Conservation (phyloP, 2,329 filamentous ascomycete species). For the Metarhizium sp. region DNA sequence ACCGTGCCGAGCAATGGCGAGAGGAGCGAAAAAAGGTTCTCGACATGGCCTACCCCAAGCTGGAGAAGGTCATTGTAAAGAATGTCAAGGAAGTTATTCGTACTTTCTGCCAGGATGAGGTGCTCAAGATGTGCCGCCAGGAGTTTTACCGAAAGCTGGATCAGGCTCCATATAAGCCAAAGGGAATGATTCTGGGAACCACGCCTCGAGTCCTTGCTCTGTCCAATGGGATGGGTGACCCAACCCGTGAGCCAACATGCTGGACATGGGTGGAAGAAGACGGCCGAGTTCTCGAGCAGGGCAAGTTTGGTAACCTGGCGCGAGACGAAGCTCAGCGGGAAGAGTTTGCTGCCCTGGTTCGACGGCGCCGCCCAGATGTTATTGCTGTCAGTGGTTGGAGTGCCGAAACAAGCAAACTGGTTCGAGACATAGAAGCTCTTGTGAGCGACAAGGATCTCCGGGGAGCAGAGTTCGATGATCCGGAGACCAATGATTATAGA, state of each 20-base stretch:
- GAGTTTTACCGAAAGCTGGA: conserved; percentile 85
- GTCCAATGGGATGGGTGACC: conserved; percentile 73
- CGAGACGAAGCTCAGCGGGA: conserved; percentile 58
- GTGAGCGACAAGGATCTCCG: conserved; percentile 69
- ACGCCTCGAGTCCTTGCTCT: conserved; percentile 78
- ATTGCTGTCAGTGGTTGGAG: conserved; percentile 84
- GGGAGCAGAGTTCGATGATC: conserved; percentile 73
- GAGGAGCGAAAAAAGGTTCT: conserved; percentile 76
- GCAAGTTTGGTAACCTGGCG: conserved; percentile 73
- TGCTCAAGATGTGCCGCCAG: conserved; percentile 80
- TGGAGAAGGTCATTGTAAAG: conserved; percentile 77
- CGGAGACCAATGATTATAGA: conserved; percentile 64
- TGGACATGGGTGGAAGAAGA: conserved; percentile 95
- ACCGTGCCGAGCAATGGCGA: conserved; percentile 93
- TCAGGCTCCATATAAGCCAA: conserved; percentile 92
- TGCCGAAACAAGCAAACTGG: conserved; percentile 74
- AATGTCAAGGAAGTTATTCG: conserved; percentile 92
- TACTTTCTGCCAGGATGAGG: conserved; percentile 86
- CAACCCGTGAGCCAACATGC: conserved; percentile 66
- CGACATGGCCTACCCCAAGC: conserved; percentile 68
- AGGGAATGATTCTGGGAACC: conserved; percentile 83
- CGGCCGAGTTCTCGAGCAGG: conserved; percentile 78
- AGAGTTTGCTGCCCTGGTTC: conserved; percentile 69
- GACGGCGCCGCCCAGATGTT: conserved; percentile 77
- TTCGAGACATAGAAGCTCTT: conserved; percentile 70